A percentile compares a stretch with the other conserved stretches of the same genome.
phyloP scores from a whole-genome alignment of 768 basidiomycete species.

The Kwoniella mangroviensis region DNA sequence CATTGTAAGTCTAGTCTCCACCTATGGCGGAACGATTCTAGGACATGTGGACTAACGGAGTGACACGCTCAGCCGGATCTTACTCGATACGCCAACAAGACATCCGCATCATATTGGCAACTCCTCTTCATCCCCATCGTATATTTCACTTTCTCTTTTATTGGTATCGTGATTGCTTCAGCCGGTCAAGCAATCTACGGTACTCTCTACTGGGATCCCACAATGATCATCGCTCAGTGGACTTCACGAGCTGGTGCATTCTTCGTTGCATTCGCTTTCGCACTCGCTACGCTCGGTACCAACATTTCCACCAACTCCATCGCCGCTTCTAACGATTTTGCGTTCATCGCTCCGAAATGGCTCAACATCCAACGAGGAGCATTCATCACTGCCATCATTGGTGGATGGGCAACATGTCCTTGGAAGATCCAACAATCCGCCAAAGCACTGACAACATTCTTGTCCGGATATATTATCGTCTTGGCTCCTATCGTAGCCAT shows the following conservation, averaged over 20 bases:
- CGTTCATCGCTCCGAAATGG: constrained; percentile 72
- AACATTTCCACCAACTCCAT: constrained; percentile 78
- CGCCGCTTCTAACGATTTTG: constrained; percentile 81
- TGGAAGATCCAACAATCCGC: constrained; percentile 77
- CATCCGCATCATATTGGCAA: constrained; percentile 65
- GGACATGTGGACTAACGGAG: too few species aligned
- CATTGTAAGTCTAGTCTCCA: constrained; percentile 62
- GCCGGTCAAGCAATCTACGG: constrained; percentile 76
- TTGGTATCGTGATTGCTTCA: constrained; percentile 79
- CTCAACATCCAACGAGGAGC: constrained; percentile 78
- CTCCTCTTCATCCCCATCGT: constrained; percentile 73
- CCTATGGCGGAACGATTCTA: too few species aligned
- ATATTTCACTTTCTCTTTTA: constrained; percentile 77
- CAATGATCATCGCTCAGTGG: constrained; percentile 73
- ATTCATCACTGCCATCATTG: constrained; percentile 75
- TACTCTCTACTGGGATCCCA: constrained; percentile 70
- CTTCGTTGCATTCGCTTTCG: constrained; percentile 77
- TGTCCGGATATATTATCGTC: constrained; percentile 76
- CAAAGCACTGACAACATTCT: constrained; percentile 37
- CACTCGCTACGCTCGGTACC: constrained; percentile 71
- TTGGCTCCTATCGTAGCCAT: constrained; percentile 83
- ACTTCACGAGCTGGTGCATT: constrained; percentile 83
- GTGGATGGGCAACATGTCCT: constrained; percentile 82
- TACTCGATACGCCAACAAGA: constrained; percentile 72
- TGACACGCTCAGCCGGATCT: constrained; percentile 67